A percentile compares a stretch with the other conserved stretches of the same genome.
Evolutionary conservation across 805 yeast species (phyloP).

Genomic region (Metschnikowia similis): DNA sequence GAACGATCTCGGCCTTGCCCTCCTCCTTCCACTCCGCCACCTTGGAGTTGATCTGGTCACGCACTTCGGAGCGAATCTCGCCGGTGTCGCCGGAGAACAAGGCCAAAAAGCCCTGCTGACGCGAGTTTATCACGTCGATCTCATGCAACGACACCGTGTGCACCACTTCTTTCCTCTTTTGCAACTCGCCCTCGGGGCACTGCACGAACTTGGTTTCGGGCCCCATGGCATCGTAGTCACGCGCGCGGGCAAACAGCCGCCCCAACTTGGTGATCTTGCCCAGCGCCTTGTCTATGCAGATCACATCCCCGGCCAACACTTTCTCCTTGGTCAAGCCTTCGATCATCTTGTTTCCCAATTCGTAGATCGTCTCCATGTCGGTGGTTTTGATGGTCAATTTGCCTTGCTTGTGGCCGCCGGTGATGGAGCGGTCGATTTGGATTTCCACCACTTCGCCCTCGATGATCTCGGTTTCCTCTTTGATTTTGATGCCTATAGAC

Average conservation of each 20-base stretch:
- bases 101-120: conserved; percentile 97
- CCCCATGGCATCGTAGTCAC: conserved; percentile 98
- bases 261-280: conserved; percentile 95
- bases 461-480: conserved; percentile 94
- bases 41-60: conserved; percentile 94
- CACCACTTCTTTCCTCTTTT: conserved; percentile 89
- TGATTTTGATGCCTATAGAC: conserved; percentile 91
- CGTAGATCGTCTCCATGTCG: conserved; percentile 98
- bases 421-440: conserved; percentile 86
- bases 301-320: conserved; percentile 94
- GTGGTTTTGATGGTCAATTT: conserved; percentile 95
- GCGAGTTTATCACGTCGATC: conserved; percentile 94
- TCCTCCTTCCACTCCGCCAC: conserved; percentile 99
- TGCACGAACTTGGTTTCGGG: conserved; percentile 97
- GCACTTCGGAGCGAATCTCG: conserved; percentile 90
- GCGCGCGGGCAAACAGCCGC: conserved; percentile 89
- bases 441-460: conserved; percentile 99
- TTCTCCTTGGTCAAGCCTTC: conserved; percentile 92
- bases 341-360: conserved; percentile 89
- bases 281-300: conserved; percentile 89
- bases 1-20: conserved; percentile 96
- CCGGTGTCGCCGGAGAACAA: conserved; percentile 96
- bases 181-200: conserved; percentile 98
- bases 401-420: conserved; percentile 98
- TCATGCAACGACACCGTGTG: conserved; percentile 98